Percentiles rank a stretch among this genome's conserved stretches.
Evolutionary conservation across 2,329 filamentous ascomycete species (phyloP).

Genomic region (Dactylella cylindrospora): DNA sequence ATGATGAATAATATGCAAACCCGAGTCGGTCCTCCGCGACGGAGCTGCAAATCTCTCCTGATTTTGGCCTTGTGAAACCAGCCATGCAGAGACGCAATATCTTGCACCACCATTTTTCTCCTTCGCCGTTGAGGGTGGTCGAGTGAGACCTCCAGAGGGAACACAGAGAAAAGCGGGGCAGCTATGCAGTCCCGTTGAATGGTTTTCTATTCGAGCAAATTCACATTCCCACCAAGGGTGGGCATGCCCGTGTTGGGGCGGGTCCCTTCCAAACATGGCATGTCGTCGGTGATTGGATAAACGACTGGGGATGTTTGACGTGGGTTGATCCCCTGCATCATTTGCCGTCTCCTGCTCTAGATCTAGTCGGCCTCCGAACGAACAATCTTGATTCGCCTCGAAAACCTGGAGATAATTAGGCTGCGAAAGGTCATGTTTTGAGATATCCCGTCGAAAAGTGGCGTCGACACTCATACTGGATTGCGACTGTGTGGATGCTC

Average conservation of each 20-base stretch:
- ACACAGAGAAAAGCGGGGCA: no score
- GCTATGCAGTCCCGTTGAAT: no score
- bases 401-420: slow-evolving; percentile 30
- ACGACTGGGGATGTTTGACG: slow-evolving; percentile 26
- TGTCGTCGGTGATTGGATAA: slow-evolving; percentile 40
- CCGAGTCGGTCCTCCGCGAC: no score
- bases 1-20: slow-evolving; percentile 1
- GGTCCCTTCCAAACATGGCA: slow-evolving; percentile 33
- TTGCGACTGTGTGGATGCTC: slow-evolving; percentile 1
- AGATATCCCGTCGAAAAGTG: slow-evolving; percentile 16
- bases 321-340: slow-evolving; percentile 23
- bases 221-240: slow-evolving; percentile 27
- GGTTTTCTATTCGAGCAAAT: slow-evolving; percentile 30
- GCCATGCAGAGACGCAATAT: no score
- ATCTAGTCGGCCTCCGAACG: slow-evolving; percentile 7
- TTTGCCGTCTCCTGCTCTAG: slow-evolving; percentile 28
- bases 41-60: slow-evolving; percentile 20
- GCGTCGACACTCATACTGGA: no score
- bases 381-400: slow-evolving; percentile 7
- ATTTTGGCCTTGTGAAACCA: slow-evolving; percentile 38
- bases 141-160: no score
- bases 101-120: no score
- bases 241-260: slow-evolving; percentile 15
- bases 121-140: no score
- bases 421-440: slow-evolving; percentile 1